Percentiles rank a stretch among this genome's conserved stretches.
Conservation (phyloP, 441 rosid genomes). For the Bruguiera hainesii region DNA sequence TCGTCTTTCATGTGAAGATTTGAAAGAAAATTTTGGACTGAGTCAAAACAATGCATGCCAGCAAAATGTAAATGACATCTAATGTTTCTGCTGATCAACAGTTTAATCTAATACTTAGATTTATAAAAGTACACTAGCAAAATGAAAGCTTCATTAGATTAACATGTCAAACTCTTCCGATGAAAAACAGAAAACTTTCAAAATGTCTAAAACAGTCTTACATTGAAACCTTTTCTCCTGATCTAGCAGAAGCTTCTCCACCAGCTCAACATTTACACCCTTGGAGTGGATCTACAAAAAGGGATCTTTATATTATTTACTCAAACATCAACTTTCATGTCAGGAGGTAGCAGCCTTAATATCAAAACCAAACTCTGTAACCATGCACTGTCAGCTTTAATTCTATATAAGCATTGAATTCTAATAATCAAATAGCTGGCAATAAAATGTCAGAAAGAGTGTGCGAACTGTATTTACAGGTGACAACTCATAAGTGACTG, state of each 20-base stretch:
- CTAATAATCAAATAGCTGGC: background rate
- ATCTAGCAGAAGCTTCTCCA: constrained; percentile 72
- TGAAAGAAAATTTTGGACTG: too few species aligned
- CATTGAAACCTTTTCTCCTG: constrained; percentile 68
- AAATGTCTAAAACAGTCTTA: constrained; percentile 23
- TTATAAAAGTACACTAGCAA: background rate
- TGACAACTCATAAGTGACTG: background rate
- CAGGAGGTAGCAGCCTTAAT: constrained; percentile 7
- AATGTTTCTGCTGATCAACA: too few species aligned
- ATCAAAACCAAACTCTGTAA: constrained; percentile 1
- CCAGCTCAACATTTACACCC: constrained; percentile 67
- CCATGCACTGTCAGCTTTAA: constrained; percentile 1
- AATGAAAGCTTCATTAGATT: background rate
- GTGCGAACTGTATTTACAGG: background rate
- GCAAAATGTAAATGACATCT: too few species aligned
- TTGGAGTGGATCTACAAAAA: constrained; percentile 75
- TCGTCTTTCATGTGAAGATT: too few species aligned
- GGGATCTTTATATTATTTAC: background rate
- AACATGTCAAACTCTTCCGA: background rate
- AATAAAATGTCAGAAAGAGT: constrained; percentile 1
- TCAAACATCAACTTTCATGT: background rate
- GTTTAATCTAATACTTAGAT: too few species aligned
- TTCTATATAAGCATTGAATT: too few species aligned
- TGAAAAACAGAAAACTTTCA: background rate
- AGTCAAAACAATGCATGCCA: too few species aligned